phyloP scores from a whole-genome alignment of 2,329 filamentous ascomycete genomes.

The Lizonia empirigonia region DNA sequence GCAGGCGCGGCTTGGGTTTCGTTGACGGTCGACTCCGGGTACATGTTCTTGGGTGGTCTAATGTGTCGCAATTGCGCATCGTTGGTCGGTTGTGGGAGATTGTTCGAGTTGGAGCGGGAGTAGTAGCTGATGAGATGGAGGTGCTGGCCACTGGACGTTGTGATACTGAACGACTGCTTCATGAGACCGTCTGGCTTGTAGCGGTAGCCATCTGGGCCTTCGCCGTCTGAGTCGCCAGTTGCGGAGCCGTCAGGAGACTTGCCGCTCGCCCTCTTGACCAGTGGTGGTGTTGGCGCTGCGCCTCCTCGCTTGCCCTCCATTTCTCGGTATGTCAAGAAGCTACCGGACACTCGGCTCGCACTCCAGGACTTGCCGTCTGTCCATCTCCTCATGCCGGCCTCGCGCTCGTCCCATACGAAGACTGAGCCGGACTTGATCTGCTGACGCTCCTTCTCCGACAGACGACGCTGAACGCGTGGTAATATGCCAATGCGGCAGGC shows the following conservation, averaged over 20 bases:
- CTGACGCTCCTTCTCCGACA: conserved; percentile 96
- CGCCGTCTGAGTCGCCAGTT: conserved; percentile 82
- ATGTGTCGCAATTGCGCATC: conserved; percentile 83
- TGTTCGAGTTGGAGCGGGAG: conserved; percentile 76
- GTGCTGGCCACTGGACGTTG: conserved; percentile 85
- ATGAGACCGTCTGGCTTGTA: conserved; percentile 90
- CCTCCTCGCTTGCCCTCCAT: conserved; percentile 98
- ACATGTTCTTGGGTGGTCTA: conserved; percentile 89
- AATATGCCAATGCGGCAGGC: conserved; percentile 88
- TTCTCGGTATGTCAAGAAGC: conserved; percentile 95
- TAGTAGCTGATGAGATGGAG: conserved; percentile 98
- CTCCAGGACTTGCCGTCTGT: conserved; percentile 99
- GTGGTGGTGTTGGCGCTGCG: conserved; percentile 58
- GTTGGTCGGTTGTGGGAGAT: conserved; percentile 78
- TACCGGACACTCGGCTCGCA: conserved; percentile 93
- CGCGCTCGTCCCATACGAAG: conserved; percentile 99
- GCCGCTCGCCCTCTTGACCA: conserved; percentile 53
- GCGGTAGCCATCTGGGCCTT: conserved; percentile 55
- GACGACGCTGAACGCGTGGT: conserved; percentile 86
- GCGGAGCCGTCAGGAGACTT: conserved; percentile 85
- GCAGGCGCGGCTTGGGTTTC: conserved; percentile 81
- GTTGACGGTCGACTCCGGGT: conserved; percentile 92
- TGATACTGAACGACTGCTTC: conserved; percentile 99
- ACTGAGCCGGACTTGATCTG: conserved; percentile 96
- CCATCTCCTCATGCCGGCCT: conserved; percentile 98